These are phyloP conservation scores for Rhizodiscina lignyota DNA, from an alignment of 495 filamentous ascomycete genomes.

Conservation along the genomic window DNA sequence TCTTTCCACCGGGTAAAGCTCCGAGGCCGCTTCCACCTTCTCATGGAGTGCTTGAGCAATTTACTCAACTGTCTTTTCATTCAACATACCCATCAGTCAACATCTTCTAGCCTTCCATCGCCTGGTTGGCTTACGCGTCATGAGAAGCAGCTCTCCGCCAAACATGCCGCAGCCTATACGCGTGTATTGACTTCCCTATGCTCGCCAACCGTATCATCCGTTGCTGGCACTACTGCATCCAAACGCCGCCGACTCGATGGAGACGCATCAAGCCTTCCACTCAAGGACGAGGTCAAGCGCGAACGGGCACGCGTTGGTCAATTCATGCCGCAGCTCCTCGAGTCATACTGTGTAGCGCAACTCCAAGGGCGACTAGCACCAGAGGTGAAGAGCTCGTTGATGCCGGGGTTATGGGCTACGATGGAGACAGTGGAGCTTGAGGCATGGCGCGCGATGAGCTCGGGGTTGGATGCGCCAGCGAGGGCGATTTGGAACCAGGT, in stretches of 20 bases:
- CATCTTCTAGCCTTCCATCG: slow-evolving; percentile 18
- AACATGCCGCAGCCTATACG: slow-evolving; percentile 45
- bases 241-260: slow-evolving; percentile 22
- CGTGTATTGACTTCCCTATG: slow-evolving; percentile 62
- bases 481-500: slow-evolving; percentile 56
- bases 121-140: slow-evolving; percentile 30
- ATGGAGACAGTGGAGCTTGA: slow-evolving; percentile 53
- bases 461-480: slow-evolving; percentile 48
- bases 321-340: slow-evolving; percentile 55
- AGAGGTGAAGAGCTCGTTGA: slow-evolving; percentile 49
- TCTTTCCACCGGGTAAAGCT: slow-evolving; percentile 47
- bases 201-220: slow-evolving; percentile 60
- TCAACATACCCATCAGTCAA: slow-evolving; percentile 31
- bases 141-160: slow-evolving; percentile 20
- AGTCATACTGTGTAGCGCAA: slow-evolving; percentile 51
- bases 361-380: slow-evolving; percentile 36
- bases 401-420: slow-evolving; percentile 54
- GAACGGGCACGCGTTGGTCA: slow-evolving; percentile 60
- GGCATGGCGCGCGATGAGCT: slow-evolving; percentile 46
- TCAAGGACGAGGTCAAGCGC: slow-evolving; percentile 62
- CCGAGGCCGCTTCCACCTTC: slow-evolving; percentile 52
- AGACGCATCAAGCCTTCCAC: slow-evolving; percentile 15
- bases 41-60: slow-evolving; percentile 42
- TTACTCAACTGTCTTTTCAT: slow-evolving; percentile 49
- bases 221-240: slow-evolving; percentile 33